Evolutionary conservation across 208 protist species (phyloP), one percentile per base, ranked within the genome.

Genomic region (Wallacemonas sp.): DNA sequence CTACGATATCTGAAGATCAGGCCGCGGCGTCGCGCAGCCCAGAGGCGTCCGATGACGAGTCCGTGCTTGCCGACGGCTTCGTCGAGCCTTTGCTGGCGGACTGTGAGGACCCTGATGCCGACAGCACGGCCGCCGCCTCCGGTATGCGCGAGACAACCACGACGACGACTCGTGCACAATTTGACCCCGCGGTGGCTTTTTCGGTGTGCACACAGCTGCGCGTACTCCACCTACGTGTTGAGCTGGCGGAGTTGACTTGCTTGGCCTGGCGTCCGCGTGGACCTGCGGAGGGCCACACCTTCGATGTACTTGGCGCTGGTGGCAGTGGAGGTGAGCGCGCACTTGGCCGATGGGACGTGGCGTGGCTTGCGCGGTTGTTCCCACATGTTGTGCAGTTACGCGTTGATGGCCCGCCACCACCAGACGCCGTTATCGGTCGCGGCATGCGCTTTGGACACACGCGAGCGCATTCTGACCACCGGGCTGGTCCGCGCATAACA

Each of bases 141-240:
- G 38, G 12, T 11, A 42, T 11, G n/a, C 24, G 17, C 42, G 8
- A 12, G 9, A 24, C 42, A 12, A 26, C 42, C n/a, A 12, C 42
- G n/a, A 21, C 42, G 9, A 21, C 5, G 17, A 21, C 42, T 21
- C 47, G 47, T 27, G 5, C 11, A 14, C 1, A 27, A 8, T 58
- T 58, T 21, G 51, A 58, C 30, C 51, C 51, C 3, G 9, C 51
- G 15, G 27, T 15, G 15, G 24, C 31, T 31, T 58, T 58, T 38
- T 26, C 6, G 12, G 51, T 38, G 12, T 34, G 28, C 30, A 17
- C 28, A 15, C 51, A 24, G 4, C 51, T 58, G 9, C 51, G 24
- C 30, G 51, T 58, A 2, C 24, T 58, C 15, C 51, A 58, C 51
- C 28, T 58, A 4, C 51, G 51, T 31, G 5, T 58, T 5, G 51